Base-by-base conservation (phyloP, 2,329 filamentous ascomycete species). In the Cercospora sesami region DNA sequence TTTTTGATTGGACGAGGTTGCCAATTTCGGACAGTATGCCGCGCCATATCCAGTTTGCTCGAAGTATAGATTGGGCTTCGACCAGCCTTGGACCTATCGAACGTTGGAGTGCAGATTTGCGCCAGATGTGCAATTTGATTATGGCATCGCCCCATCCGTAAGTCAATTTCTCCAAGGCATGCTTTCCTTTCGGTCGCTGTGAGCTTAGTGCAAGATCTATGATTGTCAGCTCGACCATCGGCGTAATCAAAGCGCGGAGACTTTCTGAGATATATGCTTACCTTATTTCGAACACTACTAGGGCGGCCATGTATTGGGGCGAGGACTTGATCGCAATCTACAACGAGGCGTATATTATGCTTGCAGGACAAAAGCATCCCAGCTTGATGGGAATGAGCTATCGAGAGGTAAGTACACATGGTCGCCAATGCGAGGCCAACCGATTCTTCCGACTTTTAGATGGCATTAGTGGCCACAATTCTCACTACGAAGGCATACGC, bases 1-100 rank as follows among this genome's bases (percentile, higher is more conserved):
- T 88, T 33, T 94, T 94, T 75, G 92, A 96, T 78, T 95, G 92
- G 92, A 95, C 92, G 4, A 85, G 88, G 64, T 83, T 94, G 60
- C 87, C 90, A 1, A 62, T 90, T 12, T 86, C 86, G 4, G 81
- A 88, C 14, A 85, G 84, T 28, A 83, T 94, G 48, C 89, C 90
- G 1, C 80, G 84, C 8, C 92, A 95, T 75, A 90, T 94, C 58
- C 86, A 85, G 64, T 91, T 94, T 72, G 89, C 90, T 18, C 86
- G 90, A 42, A 88, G 86, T 45, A 78, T 90, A 39, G 89, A 94
- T 76, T 96, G 92, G 92, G 86, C 86, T 1, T 82, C 85, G 0
- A 95, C 92, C 1, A 82, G 89, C 4, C 82, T 95, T 1, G 92
- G 92, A 0, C 90, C 91, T 0, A 92, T 95, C 21, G 89, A 91